Evolutionary conservation across 306 rosid genomes (phyloP).

Genomic region (Geum urbanum): DNA sequence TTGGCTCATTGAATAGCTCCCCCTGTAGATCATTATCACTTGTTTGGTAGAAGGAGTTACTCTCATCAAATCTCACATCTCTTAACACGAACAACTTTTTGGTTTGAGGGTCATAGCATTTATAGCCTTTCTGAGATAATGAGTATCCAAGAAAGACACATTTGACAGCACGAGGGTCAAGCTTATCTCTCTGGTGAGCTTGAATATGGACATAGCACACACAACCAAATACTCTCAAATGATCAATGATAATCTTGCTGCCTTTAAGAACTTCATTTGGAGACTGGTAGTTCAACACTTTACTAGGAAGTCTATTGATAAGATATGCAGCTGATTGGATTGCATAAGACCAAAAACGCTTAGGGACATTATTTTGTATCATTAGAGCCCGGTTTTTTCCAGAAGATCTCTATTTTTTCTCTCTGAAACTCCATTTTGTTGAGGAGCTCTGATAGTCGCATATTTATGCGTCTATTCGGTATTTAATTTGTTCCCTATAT

Average conservation of each 20-base stretch:
- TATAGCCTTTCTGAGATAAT: neutral
- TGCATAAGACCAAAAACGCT: neutral
- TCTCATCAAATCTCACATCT: too few relatives aligned
- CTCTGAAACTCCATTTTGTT: neutral
- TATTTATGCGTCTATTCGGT: too few relatives aligned
- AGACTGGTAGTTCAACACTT: neutral
- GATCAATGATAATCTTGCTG: neutral
- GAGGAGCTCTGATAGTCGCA: too few relatives aligned
- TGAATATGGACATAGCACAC: neutral
- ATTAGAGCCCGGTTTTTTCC: neutral
- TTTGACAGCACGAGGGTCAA: neutral
- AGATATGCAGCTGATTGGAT: neutral
- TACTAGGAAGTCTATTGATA: too few relatives aligned
- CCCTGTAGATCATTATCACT: neutral
- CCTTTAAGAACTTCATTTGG: neutral
- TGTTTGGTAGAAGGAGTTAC: neutral
- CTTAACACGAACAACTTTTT: too few relatives aligned
- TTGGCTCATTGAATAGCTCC: neutral
- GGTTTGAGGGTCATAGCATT: too few relatives aligned
- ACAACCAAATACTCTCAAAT: neutral
- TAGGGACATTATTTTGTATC: neutral
- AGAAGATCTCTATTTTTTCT: neutral
- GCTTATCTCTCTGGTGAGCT: neutral
- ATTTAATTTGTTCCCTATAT: too few relatives aligned
- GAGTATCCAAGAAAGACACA: neutral